phyloP scores from a whole-genome alignment of 1,284 basidiomycete genomes.

The Cerioporus squamosus region DNA sequence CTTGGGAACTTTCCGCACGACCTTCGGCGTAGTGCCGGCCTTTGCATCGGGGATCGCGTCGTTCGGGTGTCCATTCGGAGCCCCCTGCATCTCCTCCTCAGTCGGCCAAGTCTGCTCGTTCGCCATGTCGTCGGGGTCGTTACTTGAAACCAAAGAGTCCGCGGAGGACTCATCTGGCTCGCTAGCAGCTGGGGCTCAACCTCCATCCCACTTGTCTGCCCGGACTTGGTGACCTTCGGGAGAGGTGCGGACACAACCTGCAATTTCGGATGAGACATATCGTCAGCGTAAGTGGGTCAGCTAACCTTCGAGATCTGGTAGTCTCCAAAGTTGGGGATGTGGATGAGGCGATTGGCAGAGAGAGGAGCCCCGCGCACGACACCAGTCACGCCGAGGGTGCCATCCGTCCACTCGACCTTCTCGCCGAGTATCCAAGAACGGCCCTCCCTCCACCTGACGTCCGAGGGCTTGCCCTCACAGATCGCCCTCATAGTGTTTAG shows the following conservation, averaged over 20 bases:
- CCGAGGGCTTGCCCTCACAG: slow-evolving; percentile 79
- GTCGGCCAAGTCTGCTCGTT: slow-evolving; percentile 99
- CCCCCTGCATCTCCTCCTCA: slow-evolving; percentile 87
- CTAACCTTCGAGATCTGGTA: slow-evolving; percentile 82
- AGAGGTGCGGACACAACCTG: slow-evolving; percentile 69
- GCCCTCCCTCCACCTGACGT: slow-evolving; percentile 84
- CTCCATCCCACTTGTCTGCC: slow-evolving; percentile 56
- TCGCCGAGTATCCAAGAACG: slow-evolving; percentile 85
- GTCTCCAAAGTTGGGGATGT: slow-evolving; percentile 90
- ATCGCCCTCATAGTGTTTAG: slow-evolving; percentile 75
- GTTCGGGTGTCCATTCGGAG: slow-evolving; percentile 35
- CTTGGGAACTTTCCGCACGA: slow-evolving; percentile 81
- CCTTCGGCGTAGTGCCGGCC: slow-evolving; percentile 71
- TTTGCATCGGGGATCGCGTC: slow-evolving; percentile 64
- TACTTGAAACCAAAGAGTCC: slow-evolving; percentile 89
- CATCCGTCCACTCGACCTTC: slow-evolving; percentile 61
- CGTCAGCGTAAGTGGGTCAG: too few species aligned
- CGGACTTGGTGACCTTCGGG: slow-evolving; percentile 44
- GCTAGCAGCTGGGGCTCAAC: slow-evolving; percentile 60
- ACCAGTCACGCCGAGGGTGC: slow-evolving; percentile 77
- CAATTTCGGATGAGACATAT: not conserved
- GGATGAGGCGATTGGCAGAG: slow-evolving; percentile 86
- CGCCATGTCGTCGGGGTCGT: slow-evolving; percentile 86
- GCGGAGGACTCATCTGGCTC: slow-evolving; percentile 68
- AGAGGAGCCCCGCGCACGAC: slow-evolving; percentile 82